These are phyloP conservation scores for Pyrrhoderma noxium DNA, from an alignment of 1,284 basidiomycete genomes.

Conservation along the genomic window DNA sequence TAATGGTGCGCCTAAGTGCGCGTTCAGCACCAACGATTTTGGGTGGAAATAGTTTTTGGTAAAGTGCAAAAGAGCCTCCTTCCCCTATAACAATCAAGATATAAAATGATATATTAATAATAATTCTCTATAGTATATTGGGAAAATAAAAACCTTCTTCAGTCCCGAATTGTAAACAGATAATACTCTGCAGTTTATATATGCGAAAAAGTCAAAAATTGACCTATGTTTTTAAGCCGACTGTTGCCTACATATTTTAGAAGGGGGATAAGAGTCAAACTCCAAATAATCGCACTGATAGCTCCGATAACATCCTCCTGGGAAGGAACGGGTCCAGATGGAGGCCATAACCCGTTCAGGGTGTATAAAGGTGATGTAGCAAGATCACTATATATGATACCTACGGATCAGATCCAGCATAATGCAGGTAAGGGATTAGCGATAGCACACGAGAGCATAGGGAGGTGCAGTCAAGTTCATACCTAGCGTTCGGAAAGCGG, in stretches of 20 bases:
- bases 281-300: slow-evolving; percentile 56
- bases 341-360: slow-evolving; percentile 56
- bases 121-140: no score
- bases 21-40: slow-evolving; percentile 41
- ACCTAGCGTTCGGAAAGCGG: slow-evolving; percentile 24
- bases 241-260: slow-evolving; percentile 51
- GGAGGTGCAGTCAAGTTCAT: background rate
- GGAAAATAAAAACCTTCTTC: slow-evolving; percentile 35
- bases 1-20: slow-evolving; percentile 43
- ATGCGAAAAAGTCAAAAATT: background rate
- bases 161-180: slow-evolving; percentile 53
- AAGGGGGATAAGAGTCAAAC: slow-evolving; percentile 53
- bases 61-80: slow-evolving; percentile 56
- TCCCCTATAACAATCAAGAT: no score
- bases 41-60: slow-evolving; percentile 53
- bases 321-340: slow-evolving; percentile 37
- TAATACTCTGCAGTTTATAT: slow-evolving; percentile 35
- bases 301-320: slow-evolving; percentile 57
- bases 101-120: no score
- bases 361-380: slow-evolving; percentile 59
- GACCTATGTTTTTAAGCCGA: no score
- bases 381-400: slow-evolving; percentile 63
- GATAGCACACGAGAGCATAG: background rate
- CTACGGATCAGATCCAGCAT: slow-evolving; percentile 24
- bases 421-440: background rate